Evolutionary conservation across 2,329 filamentous ascomycete species (phyloP).

Genomic region (Xylariales sp.): DNA sequence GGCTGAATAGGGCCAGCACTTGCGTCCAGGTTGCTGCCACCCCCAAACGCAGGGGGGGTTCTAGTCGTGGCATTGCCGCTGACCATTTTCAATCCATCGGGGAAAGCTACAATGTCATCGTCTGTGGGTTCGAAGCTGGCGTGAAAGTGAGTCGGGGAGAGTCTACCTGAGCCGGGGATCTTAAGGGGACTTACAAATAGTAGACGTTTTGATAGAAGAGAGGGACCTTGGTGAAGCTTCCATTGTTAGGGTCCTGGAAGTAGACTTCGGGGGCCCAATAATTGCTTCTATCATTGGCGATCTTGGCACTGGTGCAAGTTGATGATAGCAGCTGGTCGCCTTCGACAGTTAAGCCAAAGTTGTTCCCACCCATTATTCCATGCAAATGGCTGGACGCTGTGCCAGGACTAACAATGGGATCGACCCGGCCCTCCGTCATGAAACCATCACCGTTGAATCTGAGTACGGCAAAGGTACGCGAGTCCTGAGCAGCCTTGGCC

Average conservation of each 20-base stretch:
- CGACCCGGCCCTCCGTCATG: slow-evolving; percentile 55
- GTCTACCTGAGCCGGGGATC: too few relatives aligned
- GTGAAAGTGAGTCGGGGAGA: too few relatives aligned
- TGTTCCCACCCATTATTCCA: slow-evolving; percentile 66
- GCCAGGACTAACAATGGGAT: slow-evolving; percentile 66
- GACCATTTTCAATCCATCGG: slow-evolving; percentile 66
- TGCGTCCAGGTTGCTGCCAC: slow-evolving; percentile 42
- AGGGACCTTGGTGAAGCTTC: slow-evolving; percentile 60
- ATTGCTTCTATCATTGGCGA: slow-evolving; percentile 65
- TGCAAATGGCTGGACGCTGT: slow-evolving; percentile 59
- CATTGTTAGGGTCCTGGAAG: slow-evolving; percentile 59
- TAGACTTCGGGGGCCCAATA: slow-evolving; percentile 76
- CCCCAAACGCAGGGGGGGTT: slow-evolving; percentile 49
- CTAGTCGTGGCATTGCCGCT: slow-evolving; percentile 59
- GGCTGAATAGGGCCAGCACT: slow-evolving; percentile 39
- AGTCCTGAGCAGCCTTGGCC: slow-evolving; percentile 35
- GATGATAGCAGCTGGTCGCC: slow-evolving; percentile 57
- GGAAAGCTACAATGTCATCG: slow-evolving; percentile 66
- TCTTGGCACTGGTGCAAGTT: slow-evolving; percentile 65
- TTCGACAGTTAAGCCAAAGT: slow-evolving; percentile 58
- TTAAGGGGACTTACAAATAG: slow-evolving; percentile 55
- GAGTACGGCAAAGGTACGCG: slow-evolving; percentile 62
- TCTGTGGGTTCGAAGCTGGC: slow-evolving; percentile 55
- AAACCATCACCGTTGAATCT: slow-evolving; percentile 64
- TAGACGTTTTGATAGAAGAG: slow-evolving; percentile 73